A percentile compares a stretch with the other conserved stretches of the same genome.
These are phyloP conservation scores for Candolleomyces aberdarensis DNA, from an alignment of 768 basidiomycete species.

Conservation along the genomic window DNA sequence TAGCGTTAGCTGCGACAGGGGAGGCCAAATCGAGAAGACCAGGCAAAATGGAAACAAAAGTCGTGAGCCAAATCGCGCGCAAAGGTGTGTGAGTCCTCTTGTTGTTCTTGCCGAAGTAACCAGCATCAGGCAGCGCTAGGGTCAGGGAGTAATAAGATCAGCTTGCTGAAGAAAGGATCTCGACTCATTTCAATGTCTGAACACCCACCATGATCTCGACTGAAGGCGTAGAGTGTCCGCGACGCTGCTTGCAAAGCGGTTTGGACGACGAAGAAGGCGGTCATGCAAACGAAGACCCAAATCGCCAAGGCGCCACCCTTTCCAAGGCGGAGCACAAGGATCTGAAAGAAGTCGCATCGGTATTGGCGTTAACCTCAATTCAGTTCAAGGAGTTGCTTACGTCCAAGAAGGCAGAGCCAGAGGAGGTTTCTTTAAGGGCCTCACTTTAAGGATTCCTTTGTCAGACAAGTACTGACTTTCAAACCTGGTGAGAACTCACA, in stretches of 20 bases:
- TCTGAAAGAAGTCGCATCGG: constrained; percentile 35
- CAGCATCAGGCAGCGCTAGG: constrained; percentile 68
- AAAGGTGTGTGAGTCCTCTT: constrained; percentile 68
- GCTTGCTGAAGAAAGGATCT: not conserved
- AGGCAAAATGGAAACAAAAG: constrained; percentile 63
- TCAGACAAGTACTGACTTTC: too few relatives aligned
- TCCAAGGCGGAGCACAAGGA: constrained; percentile 75
- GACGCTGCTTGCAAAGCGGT: constrained; percentile 81
- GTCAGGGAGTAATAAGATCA: not conserved
- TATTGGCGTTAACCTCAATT: not conserved
- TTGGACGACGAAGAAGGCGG: constrained; percentile 85
- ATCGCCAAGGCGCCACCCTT: constrained; percentile 71
- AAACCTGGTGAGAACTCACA: constrained; percentile 38
- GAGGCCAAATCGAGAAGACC: constrained; percentile 76
- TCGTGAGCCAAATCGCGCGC: constrained; percentile 73
- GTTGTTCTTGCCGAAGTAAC: constrained; percentile 71
- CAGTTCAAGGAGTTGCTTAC: constrained; percentile 21
- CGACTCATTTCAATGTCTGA: not conserved
- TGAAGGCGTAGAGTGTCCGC: constrained; percentile 81
- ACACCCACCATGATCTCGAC: constrained; percentile 63
- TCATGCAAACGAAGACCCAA: constrained; percentile 81
- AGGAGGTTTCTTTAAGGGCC: constrained; percentile 45
- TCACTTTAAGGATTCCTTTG: not conserved
- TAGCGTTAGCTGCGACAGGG: constrained; percentile 71
- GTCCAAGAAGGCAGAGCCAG: constrained; percentile 72